A percentile compares a stretch with the other conserved stretches of the same genome.
These are phyloP conservation scores for Juglanconis oblonga DNA, from an alignment of 2,329 filamentous ascomycete species.

Conservation along the genomic window DNA sequence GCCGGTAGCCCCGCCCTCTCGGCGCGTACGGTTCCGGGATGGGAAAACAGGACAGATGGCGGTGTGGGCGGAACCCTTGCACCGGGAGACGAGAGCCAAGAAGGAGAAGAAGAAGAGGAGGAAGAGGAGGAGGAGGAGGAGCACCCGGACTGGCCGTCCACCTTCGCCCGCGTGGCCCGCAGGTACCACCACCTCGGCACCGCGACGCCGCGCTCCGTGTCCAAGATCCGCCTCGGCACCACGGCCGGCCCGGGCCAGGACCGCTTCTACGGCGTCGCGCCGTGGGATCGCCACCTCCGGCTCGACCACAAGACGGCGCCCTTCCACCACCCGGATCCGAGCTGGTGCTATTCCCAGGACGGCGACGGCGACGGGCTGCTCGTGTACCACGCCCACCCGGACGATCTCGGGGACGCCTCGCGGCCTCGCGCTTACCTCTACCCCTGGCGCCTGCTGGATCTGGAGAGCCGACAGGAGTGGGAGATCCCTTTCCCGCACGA, in stretches of 20 bases:
- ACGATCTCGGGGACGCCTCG: conserved; percentile 12
- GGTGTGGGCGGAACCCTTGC: not conserved
- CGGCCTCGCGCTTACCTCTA: not conserved
- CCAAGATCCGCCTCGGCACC: conserved; percentile 39
- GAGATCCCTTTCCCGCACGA: conserved; percentile 48
- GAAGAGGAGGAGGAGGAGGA: too few species aligned
- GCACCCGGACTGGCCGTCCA: conserved; percentile 33
- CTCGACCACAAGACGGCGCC: conserved; percentile 35
- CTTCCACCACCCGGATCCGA: conserved; percentile 45
- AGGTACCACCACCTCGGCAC: conserved; percentile 52
- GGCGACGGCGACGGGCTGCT: conserved; percentile 53
- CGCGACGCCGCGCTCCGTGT: conserved; percentile 43
- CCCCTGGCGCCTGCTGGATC: conserved; percentile 46
- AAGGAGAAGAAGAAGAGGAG: too few species aligned
- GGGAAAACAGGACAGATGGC: too few species aligned
- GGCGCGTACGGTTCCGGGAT: not conserved
- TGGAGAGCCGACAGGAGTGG: conserved; percentile 40
- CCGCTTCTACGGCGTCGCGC: conserved; percentile 28
- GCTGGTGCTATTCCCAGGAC: conserved; percentile 53
- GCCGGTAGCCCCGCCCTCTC: not conserved
- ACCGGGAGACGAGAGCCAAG: conserved; percentile 9
- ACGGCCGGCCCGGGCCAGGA: conserved; percentile 27
- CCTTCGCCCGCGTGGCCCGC: conserved; percentile 48
- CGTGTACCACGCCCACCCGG: conserved; percentile 42
- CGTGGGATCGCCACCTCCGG: conserved; percentile 44